Evolutionary conservation across 1,284 basidiomycete genomes (phyloP).

Genomic region (Exobasidium cylindrosporum): DNA sequence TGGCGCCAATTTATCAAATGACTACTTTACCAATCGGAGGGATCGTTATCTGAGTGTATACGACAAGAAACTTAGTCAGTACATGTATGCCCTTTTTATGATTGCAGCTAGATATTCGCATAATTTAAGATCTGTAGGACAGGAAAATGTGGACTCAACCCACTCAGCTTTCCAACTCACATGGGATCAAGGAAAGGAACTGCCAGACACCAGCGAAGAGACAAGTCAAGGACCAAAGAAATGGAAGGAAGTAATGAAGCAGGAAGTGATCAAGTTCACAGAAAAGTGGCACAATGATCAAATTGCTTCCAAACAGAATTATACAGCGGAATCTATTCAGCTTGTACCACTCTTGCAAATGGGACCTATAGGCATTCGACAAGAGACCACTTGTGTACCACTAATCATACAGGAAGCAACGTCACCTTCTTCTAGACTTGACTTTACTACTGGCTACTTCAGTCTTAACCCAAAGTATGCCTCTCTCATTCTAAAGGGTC

Average conservation of each 20-base stretch:
- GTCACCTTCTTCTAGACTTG: constrained; percentile 19
- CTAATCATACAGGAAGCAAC: constrained; percentile 22
- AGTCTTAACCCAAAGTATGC: constrained; percentile 76
- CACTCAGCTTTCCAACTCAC: constrained; percentile 23
- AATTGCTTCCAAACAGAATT: not conserved
- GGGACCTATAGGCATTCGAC: constrained; percentile 52
- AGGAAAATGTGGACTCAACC: not conserved
- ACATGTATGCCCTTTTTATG: constrained; percentile 76
- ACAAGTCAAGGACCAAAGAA: not conserved
- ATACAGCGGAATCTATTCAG: too few species aligned
- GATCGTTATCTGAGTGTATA: constrained; percentile 84
- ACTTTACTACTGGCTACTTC: constrained; percentile 86
- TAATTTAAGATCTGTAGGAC: constrained; percentile 23
- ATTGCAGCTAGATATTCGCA: constrained; percentile 74
- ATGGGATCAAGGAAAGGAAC: constrained; percentile 31
- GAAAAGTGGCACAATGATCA: not conserved
- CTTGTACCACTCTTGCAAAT: constrained; percentile 57
- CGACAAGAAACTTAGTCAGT: constrained; percentile 67
- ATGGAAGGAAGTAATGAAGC: constrained; percentile 4
- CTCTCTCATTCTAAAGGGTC: constrained; percentile 29
- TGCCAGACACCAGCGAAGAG: not conserved
- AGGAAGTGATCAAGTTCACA: constrained; percentile 2
- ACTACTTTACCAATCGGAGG: constrained; percentile 92
- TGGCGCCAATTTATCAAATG: constrained; percentile 90
- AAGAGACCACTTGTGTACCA: constrained; percentile 54